These are phyloP conservation scores for Elsinoe necatrix DNA, from an alignment of 2,329 filamentous ascomycete genomes.

Conservation along the genomic window DNA sequence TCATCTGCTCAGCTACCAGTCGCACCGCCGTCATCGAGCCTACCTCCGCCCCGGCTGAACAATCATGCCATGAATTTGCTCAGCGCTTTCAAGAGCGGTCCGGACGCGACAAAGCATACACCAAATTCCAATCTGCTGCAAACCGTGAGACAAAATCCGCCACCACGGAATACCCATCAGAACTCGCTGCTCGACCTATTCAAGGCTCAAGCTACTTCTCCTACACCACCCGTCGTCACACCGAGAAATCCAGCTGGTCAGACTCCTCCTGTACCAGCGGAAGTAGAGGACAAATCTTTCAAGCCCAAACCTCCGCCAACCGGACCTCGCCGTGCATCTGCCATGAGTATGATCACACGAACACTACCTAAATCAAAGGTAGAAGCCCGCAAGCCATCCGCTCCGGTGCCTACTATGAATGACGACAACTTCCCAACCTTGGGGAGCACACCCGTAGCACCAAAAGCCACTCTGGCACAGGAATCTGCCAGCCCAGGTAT, in stretches of 20 bases:
- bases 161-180: conserved; percentile 35
- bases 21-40: conserved; percentile 48
- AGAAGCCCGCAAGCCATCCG: conserved; percentile 16
- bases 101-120: conserved; percentile 1
- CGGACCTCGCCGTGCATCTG: conserved; percentile 13
- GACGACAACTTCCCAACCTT: conserved; percentile 13
- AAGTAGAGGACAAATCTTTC: conserved; percentile 13
- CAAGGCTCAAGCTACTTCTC: conserved; percentile 26
- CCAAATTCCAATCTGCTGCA: conserved; percentile 2
- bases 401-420: conserved; percentile 7
- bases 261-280: conserved; percentile 15
- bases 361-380: conserved; percentile 24
- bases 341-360: conserved; percentile 28
- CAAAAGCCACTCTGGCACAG: conserved; percentile 14
- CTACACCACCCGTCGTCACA: conserved; percentile 10
- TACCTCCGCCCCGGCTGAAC: conserved; percentile 51
- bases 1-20: conserved; percentile 32
- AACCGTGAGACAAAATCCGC: conserved; percentile 13
- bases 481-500: neutral
- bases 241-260: conserved; percentile 21
- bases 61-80: conserved; percentile 50
- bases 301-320: conserved; percentile 16
- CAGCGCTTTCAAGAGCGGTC: conserved; percentile 45
- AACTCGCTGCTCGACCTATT: conserved; percentile 40
- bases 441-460: conserved; percentile 16